A percentile compares a stretch with the other conserved stretches of the same genome.
Conservation (phyloP, 1,139 yeast genomes). For the Saccharomycopsis crataegensis region DNA sequence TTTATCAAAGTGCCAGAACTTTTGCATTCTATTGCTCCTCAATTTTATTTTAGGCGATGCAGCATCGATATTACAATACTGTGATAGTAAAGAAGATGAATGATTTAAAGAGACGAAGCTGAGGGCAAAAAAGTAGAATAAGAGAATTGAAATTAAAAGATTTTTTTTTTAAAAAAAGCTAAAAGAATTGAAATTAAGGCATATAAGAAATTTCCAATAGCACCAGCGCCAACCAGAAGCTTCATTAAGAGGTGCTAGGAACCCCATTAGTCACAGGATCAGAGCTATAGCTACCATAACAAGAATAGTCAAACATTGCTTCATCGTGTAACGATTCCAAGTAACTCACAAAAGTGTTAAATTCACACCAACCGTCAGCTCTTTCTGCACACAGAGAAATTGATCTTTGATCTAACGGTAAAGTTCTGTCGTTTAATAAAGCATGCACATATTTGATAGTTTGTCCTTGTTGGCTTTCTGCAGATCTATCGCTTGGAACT, state of each 20-base stretch:
- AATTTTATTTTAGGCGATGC: no score
- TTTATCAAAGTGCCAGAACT: no score
- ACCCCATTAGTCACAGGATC: slow-evolving; percentile 19
- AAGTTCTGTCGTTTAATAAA: slow-evolving; percentile 20
- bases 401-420: slow-evolving; percentile 18
- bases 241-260: neutral
- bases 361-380: slow-evolving; percentile 23
- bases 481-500: slow-evolving; percentile 20
- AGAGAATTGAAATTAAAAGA: no score
- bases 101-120: no score
- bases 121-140: no score
- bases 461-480: slow-evolving; percentile 1
- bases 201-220: no score
- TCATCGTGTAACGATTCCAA: slow-evolving; percentile 22
- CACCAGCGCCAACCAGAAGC: no score
- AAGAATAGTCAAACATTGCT: slow-evolving; percentile 29
- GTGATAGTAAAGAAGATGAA: no score
- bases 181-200: no score
- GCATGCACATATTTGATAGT: slow-evolving; percentile 19
- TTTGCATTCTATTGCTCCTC: no score
- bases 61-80: no score
- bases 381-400: slow-evolving; percentile 21
- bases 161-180: no score
- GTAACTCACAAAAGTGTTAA: slow-evolving; percentile 19
- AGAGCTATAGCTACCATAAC: slow-evolving; percentile 24